These are phyloP conservation scores for Atkinsonella texensis DNA, from an alignment of 2,329 filamentous ascomycete species.

Conservation along the genomic window DNA sequence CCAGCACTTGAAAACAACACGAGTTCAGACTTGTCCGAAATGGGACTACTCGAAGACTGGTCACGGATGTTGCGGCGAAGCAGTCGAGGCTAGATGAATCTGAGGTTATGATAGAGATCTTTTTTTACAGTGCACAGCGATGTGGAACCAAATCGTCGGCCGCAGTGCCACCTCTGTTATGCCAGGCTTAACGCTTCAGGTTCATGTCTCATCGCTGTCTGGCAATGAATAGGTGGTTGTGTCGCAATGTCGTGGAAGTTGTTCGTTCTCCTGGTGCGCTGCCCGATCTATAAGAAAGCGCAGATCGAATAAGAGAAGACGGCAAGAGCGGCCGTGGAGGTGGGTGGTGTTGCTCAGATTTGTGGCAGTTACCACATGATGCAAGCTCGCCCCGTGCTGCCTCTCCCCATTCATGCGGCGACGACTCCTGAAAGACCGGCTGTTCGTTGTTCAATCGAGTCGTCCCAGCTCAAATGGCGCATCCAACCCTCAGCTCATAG, in stretches of 20 bases:
- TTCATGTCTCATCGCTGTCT: slow-evolving; percentile 6
- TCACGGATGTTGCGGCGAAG: slow-evolving; percentile 1
- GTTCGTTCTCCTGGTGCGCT: neutral
- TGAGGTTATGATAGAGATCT: neutral
- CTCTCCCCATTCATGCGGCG: neutral
- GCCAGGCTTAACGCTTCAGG: slow-evolving; percentile 3
- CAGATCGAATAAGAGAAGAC: neutral
- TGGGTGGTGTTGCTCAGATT: slow-evolving; percentile 2
- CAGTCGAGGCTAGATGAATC: slow-evolving; percentile 1
- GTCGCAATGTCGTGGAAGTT: neutral
- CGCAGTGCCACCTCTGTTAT: slow-evolving; percentile 1
- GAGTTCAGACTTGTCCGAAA: neutral
- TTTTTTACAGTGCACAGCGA: neutral
- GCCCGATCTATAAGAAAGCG: neutral
- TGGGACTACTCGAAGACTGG: neutral
- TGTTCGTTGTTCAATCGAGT: slow-evolving; percentile 2
- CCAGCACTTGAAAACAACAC: neutral
- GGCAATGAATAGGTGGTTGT: neutral
- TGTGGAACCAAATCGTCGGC: neutral
- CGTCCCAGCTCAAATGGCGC: slow-evolving; percentile 4
- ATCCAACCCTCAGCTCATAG: slow-evolving; percentile 3
- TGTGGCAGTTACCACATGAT: slow-evolving; percentile 8
- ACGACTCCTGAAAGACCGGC: neutral
- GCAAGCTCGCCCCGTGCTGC: slow-evolving; percentile 1
- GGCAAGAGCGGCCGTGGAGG: slow-evolving; percentile 1